Evolutionary conservation across 768 basidiomycete genomes (phyloP), one percentile per base, ranked within the genome.

Genomic region (Imleria badia): DNA sequence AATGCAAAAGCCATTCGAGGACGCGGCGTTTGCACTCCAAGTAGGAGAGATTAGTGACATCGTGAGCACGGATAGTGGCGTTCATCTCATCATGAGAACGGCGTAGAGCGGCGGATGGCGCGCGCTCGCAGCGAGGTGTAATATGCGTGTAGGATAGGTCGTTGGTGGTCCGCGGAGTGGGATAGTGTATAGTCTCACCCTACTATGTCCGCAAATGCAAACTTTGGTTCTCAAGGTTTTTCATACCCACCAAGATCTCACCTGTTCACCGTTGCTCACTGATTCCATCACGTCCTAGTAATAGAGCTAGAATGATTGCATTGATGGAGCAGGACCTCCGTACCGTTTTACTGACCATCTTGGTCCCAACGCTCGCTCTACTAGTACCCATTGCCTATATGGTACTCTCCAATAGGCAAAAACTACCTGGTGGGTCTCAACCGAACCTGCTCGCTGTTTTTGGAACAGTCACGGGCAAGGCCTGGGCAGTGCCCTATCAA

Each of bases 1-100:
- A 76, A 99, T 99, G 97, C 97, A 99, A 74, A 94, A 91, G 73
- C 87, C 93, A 34, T 99, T 99, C 66, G 95, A 98, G 73, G 93
- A 95, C 30, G 89, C 91, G 31, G 76, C 91, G 12, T 95, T 81
- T 70, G 81, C 73, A 3, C 77, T 94, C 58, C 66, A 84, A 45
- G 80, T 87, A 20, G 90, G 86, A 9, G 72, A 89, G 73, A 86
- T 94, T 67, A 92, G 90, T 70, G 87, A 84, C 29, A 75, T 94
- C 43, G 82, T 98, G 66, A 83, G 82, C 63, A 89, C 96, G 43
- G 95, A 98, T 61, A 95, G 93, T 61, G 97, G 97, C 19, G 93
- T 98, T 20, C 97, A 99, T 71, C 65, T 98, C 61, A 89, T 99
- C 65, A 75, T 96, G 73, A 82, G 97, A 65, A 94, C 91, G 48